Evolutionary conservation across 768 basidiomycete species (phyloP).

Genomic region (Macrolepiota fuliginosa): DNA sequence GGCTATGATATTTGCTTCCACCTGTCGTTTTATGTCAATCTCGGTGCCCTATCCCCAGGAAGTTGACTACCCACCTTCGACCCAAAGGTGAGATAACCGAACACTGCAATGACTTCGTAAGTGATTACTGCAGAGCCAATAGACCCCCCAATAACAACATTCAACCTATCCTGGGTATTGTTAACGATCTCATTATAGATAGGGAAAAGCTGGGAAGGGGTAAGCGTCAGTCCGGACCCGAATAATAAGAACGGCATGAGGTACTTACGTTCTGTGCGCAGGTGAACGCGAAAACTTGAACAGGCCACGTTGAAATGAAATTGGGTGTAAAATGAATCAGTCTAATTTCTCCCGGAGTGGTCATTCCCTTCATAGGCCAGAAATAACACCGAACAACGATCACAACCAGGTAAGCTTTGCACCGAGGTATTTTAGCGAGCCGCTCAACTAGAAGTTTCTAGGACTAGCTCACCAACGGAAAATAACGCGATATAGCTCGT

Average conservation of each 20-base stretch:
- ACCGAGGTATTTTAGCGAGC: neutral
- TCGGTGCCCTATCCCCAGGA: neutral
- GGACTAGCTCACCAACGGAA: constrained; percentile 67
- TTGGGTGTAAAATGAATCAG: constrained; percentile 72
- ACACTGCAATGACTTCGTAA: constrained; percentile 86
- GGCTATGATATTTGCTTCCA: constrained; percentile 90
- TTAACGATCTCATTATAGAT: constrained; percentile 87
- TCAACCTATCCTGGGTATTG: constrained; percentile 83
- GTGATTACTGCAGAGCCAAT: constrained; percentile 82
- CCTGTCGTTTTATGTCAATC: constrained; percentile 36
- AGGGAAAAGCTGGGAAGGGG: constrained; percentile 70
- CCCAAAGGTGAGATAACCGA: constrained; percentile 94
- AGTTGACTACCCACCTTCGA: constrained; percentile 52
- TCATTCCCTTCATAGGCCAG: constrained; percentile 64
- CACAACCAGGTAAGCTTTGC: constrained; percentile 67
- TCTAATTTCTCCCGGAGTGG: constrained; percentile 62
- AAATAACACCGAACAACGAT: constrained; percentile 84
- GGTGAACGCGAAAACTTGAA: constrained; percentile 91
- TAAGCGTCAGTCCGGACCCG: neutral
- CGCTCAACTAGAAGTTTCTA: neutral
- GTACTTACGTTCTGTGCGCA: constrained; percentile 85
- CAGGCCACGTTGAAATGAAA: constrained; percentile 85
- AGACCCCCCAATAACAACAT: constrained; percentile 80
- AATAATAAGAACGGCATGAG: constrained; percentile 2
- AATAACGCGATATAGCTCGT: constrained; percentile 91